Evolutionary conservation across 768 basidiomycete genomes (phyloP).

Genomic region (Lactarius sp.): DNA sequence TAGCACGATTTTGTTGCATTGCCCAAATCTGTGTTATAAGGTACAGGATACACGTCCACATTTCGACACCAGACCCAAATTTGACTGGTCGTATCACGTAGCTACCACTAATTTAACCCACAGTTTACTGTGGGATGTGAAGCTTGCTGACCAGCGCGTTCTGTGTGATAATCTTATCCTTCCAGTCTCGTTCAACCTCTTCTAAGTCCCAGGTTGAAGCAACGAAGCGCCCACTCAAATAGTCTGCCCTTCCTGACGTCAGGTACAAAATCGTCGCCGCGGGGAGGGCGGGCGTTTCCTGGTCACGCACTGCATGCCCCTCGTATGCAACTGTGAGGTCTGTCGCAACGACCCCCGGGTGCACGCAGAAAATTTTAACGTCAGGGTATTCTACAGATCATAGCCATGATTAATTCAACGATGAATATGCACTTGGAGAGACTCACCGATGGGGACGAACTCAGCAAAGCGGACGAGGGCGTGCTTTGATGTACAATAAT

Average conservation of each 20-base stretch:
- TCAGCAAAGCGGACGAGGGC: not conserved
- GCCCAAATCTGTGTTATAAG: no score
- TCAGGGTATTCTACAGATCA: slow-evolving; percentile 2
- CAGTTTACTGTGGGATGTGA: slow-evolving; percentile 1
- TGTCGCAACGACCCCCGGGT: not conserved
- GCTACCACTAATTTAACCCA: no score
- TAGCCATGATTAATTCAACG: not conserved
- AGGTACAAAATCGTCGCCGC: not conserved
- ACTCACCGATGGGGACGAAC: not conserved
- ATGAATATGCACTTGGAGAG: not conserved
- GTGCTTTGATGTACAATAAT: slow-evolving; percentile 11
- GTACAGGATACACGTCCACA: no score
- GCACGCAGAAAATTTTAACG: not conserved
- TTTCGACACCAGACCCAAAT: no score
- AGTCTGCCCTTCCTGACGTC: slow-evolving; percentile 5
- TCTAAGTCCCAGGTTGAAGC: slow-evolving; percentile 15
- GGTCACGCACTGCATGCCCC: not conserved
- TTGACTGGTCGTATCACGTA: no score
- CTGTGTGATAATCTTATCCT: slow-evolving; percentile 9
- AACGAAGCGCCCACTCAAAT: slow-evolving; percentile 13
- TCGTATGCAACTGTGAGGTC: not conserved
- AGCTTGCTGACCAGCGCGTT: slow-evolving; percentile 10
- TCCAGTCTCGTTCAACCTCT: slow-evolving; percentile 17
- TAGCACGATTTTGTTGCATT: no score
- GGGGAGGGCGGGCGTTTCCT: not conserved